Base-by-base conservation (phyloP, 768 basidiomycete species). In the Auricularia auricula-judae region DNA sequence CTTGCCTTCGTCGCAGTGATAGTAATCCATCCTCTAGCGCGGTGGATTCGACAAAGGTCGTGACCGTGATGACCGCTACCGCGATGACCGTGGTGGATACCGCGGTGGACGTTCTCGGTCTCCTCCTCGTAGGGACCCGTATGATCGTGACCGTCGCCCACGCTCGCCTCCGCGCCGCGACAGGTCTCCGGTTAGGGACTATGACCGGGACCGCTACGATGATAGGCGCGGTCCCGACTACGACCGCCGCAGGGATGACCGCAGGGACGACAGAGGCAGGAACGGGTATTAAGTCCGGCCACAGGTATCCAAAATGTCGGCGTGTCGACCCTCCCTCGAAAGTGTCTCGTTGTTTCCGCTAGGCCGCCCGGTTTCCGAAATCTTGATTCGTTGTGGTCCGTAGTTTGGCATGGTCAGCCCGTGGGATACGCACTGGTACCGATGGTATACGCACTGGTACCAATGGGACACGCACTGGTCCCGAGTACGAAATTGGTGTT, bases 161-260 rank as follows among this genome's bases (percentile, higher is more conserved):
- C 68, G 70, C 47, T 68, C 70, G 36, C 70, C 71, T 62, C 66
- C 64, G 33, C 66, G 88, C 81, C 87, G 86, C 71, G 78, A 86
- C 80, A 87, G 89, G 83, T 89, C 88, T 79, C 86, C 89, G 74
- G 86, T 88, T 82, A 88, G 89, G 82, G 88, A 91, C 71, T 79
- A 79, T 77, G 88, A 91, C 80, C 84, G 88, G 85, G 87, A 88
- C 86, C 89, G 88, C 86, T 89, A 91, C 86, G 90, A 91, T 84
- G 87, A 90, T 76, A 86, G 90, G 76, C 86, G 90, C 77, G 88
- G 87, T 72, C 85, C 83, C 81, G 85, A 87, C 86, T 86, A 86
- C 86, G 88, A 90, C 76, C 88, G 90, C 73, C 87, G 87, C 79
- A 88, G 88, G 86, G 88, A 91, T 75, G 87, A 88, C 72, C 84